Conservation (phyloP, 2,329 filamentous ascomycete genomes). For the Calonectria ilicicola region DNA sequence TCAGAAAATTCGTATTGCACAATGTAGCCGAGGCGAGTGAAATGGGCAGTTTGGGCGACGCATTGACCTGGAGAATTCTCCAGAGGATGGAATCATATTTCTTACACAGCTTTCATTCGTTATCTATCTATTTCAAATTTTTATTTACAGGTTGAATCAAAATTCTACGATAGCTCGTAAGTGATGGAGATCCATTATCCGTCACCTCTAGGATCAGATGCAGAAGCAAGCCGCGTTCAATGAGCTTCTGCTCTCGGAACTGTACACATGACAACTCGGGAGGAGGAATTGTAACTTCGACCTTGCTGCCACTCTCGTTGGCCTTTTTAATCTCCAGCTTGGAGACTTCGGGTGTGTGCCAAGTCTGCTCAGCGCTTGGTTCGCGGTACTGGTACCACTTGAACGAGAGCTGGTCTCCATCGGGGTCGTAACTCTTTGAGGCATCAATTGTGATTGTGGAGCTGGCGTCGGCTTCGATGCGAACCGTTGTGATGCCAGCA, state of each 20-base stretch:
- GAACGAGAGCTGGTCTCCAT: slow-evolving; percentile 57
- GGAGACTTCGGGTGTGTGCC: slow-evolving; percentile 11
- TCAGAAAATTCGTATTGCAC: too few relatives aligned
- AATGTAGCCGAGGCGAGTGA: too few relatives aligned
- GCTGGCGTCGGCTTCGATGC: slow-evolving; percentile 54
- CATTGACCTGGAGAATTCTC: not conserved
- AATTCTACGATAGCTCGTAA: slow-evolving; percentile 30
- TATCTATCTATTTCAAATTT: not conserved
- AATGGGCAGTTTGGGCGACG: too few relatives aligned
- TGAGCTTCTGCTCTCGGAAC: slow-evolving; percentile 19
- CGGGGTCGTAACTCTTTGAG: slow-evolving; percentile 58
- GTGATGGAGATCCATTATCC: slow-evolving; percentile 18
- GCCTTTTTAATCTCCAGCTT: slow-evolving; percentile 16
- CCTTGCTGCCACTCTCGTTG: slow-evolving; percentile 14
- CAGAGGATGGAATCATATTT: not conserved
- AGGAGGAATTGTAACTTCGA: slow-evolving; percentile 10
- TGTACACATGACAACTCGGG: slow-evolving; percentile 24
- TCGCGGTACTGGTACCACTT: slow-evolving; percentile 63
- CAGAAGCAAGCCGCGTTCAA: slow-evolving; percentile 24
- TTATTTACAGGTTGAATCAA: slow-evolving; percentile 28
- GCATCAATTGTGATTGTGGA: slow-evolving; percentile 57
- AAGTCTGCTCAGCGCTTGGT: slow-evolving; percentile 48
- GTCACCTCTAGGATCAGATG: slow-evolving; percentile 32
- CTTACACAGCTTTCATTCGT: too few relatives aligned
- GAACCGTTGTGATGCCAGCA: slow-evolving; percentile 50